phyloP scores from a whole-genome alignment of 2,329 filamentous ascomycete genomes.

The Fusarium temperatum region DNA sequence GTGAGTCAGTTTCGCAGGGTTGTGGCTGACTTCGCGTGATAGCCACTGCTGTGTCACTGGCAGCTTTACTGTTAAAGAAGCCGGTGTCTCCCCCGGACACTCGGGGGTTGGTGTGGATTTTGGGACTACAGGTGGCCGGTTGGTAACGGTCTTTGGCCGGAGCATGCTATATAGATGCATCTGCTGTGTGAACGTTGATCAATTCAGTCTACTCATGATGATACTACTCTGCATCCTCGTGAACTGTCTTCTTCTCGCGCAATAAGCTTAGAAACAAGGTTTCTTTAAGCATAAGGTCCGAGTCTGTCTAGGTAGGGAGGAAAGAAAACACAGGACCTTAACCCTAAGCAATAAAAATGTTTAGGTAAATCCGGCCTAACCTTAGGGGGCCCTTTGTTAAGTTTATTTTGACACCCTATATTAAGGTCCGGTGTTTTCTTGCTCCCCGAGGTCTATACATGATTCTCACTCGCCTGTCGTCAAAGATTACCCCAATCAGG shows the following conservation, averaged over 20 bases:
- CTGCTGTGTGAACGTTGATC: not conserved
- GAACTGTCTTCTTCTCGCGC: not conserved
- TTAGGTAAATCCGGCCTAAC: too few species aligned
- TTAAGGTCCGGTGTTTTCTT: too few species aligned
- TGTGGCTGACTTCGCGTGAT: slow-evolving; percentile 3
- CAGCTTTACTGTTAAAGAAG: not conserved
- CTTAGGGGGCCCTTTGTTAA: too few species aligned
- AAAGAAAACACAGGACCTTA: too few species aligned
- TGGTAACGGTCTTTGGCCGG: not conserved
- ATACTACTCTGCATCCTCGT: not conserved
- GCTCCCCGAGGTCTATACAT: too few species aligned
- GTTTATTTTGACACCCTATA: too few species aligned
- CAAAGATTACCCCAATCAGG: not conserved
- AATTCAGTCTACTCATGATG: not conserved
- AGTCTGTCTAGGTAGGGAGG: not conserved
- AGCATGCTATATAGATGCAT: not conserved
- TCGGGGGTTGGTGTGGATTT: slow-evolving; percentile 34
- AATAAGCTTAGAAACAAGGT: not conserved
- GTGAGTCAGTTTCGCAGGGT: slow-evolving; percentile 34
- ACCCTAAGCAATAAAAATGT: too few species aligned
- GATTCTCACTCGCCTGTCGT: not conserved
- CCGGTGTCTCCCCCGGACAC: slow-evolving; percentile 15
- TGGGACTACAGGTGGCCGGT: slow-evolving; percentile 18
- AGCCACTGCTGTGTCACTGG: slow-evolving; percentile 13
- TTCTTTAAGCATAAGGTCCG: not conserved